A percentile compares a stretch with the other conserved stretches of the same genome.
Conservation (phyloP, 148 eudicot genomes). For the Persicaria tinctoria region DNA sequence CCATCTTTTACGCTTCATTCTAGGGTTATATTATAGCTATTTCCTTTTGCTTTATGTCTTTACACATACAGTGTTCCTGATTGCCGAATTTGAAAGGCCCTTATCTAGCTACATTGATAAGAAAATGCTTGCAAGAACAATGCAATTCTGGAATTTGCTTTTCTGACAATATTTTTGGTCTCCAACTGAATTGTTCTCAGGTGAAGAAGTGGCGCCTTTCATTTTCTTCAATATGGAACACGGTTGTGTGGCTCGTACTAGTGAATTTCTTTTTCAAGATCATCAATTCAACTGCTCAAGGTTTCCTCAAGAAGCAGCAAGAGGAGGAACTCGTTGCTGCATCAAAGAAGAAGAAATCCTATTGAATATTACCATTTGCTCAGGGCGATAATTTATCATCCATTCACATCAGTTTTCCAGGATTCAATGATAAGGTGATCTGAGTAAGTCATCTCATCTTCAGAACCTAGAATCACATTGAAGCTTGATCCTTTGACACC, state of each 20-base stretch:
- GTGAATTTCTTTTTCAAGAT: slow-evolving; percentile 64
- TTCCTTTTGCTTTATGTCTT: neutral
- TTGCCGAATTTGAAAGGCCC: neutral
- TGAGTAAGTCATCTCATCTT: neutral
- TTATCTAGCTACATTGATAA: neutral
- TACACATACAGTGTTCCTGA: too few species aligned
- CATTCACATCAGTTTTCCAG: neutral
- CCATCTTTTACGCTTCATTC: neutral
- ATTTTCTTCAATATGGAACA: slow-evolving; percentile 66
- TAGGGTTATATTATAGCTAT: neutral
- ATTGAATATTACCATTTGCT: neutral
- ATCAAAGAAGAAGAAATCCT: slow-evolving; percentile 22
- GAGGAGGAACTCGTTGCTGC: slow-evolving; percentile 39
- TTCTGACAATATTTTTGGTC: neutral
- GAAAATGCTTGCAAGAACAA: neutral
- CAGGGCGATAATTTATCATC: neutral
- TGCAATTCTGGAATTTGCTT: neutral
- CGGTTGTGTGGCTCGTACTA: slow-evolving; percentile 67
- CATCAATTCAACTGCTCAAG: slow-evolving; percentile 64
- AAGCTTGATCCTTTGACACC: neutral
- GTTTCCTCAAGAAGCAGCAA: slow-evolving; percentile 59
- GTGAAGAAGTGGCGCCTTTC: slow-evolving; percentile 61
- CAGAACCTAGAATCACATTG: neutral
- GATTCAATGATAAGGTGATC: neutral
- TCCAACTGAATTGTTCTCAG: slow-evolving; percentile 22